These are phyloP conservation scores for Arctostaphylos glauca DNA, from an alignment of 148 eudicot genomes.

Conservation along the genomic window DNA sequence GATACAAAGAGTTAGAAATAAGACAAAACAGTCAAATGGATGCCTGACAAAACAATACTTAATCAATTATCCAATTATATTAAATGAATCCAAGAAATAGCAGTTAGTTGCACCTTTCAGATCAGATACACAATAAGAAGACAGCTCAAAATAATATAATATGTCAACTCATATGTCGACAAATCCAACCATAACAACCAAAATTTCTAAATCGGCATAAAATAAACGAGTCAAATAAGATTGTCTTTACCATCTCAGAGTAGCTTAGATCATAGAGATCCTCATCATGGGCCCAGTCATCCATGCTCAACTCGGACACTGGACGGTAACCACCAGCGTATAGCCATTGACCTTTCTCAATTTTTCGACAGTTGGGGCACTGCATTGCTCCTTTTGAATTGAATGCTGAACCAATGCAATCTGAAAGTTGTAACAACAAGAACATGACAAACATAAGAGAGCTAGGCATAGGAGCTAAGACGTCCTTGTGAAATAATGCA, in stretches of 20 bases:
- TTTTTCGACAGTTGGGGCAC: slow-evolving; percentile 96
- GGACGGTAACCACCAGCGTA: slow-evolving; percentile 74
- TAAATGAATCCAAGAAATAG: not conserved
- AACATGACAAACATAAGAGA: slow-evolving; percentile 5
- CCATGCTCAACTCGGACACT: slow-evolving; percentile 59
- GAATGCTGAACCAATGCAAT: slow-evolving; percentile 99
- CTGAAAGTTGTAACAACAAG: slow-evolving; percentile 37
- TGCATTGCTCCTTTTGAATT: slow-evolving; percentile 93
- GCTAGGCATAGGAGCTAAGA: not conserved
- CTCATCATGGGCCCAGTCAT: slow-evolving; percentile 89
- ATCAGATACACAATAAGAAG: not conserved
- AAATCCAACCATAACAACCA: not conserved
- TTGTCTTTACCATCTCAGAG: slow-evolving; percentile 69
- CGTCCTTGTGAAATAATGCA: not conserved
- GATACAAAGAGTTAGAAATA: not conserved
- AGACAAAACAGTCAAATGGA: not conserved
- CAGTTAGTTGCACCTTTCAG: slow-evolving; percentile 3
- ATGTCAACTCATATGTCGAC: not conserved
- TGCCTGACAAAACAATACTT: not conserved
- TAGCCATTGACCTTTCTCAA: slow-evolving; percentile 99
- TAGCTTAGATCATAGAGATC: slow-evolving; percentile 81
- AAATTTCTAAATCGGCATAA: not conserved
- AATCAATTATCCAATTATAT: not conserved
- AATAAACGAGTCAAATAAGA: not conserved
- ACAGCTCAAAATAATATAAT: not conserved